phyloP scores from a whole-genome alignment of 2,329 filamentous ascomycete genomes.

The Penicillium corylophilum region DNA sequence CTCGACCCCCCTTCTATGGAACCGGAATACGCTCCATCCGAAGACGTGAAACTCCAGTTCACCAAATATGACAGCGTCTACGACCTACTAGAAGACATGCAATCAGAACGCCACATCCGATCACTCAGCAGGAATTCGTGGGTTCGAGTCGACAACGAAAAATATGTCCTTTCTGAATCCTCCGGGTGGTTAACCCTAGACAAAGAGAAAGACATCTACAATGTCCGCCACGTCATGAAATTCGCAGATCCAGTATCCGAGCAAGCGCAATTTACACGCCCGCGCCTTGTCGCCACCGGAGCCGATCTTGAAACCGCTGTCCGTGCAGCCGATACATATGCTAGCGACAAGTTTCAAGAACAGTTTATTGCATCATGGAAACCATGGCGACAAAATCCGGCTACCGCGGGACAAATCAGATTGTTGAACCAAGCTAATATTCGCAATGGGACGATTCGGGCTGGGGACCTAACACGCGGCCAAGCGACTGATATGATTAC shows the following conservation, averaged over 20 bases:
- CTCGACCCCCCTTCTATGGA: background rate
- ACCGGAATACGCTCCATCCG: conserved; percentile 27
- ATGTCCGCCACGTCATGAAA: conserved; percentile 35
- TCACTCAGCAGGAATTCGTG: conserved; percentile 73
- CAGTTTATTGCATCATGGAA: conserved; percentile 65
- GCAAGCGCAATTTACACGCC: conserved; percentile 63
- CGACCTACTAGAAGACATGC: conserved; percentile 81
- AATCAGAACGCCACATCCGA: conserved; percentile 75
- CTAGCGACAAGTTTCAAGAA: conserved; percentile 63
- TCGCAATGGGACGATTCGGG: conserved; percentile 15
- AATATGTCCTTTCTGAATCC: conserved; percentile 68
- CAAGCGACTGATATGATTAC: conserved; percentile 88
- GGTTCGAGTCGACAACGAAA: conserved; percentile 72
- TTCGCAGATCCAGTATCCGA: conserved; percentile 26
- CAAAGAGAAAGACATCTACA: conserved; percentile 28
- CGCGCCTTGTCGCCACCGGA: conserved; percentile 66
- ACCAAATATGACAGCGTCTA: conserved; percentile 91
- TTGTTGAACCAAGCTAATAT: conserved; percentile 43
- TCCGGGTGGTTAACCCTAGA: conserved; percentile 61
- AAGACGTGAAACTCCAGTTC: conserved; percentile 64
- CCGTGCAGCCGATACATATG: conserved; percentile 81
- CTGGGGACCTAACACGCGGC: conserved; percentile 67
- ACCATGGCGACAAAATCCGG: conserved; percentile 67
- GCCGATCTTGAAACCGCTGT: conserved; percentile 72
- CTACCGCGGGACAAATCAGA: conserved; percentile 53